Conservation (phyloP, 306 rosid species). For the Canavalia gladiata region DNA sequence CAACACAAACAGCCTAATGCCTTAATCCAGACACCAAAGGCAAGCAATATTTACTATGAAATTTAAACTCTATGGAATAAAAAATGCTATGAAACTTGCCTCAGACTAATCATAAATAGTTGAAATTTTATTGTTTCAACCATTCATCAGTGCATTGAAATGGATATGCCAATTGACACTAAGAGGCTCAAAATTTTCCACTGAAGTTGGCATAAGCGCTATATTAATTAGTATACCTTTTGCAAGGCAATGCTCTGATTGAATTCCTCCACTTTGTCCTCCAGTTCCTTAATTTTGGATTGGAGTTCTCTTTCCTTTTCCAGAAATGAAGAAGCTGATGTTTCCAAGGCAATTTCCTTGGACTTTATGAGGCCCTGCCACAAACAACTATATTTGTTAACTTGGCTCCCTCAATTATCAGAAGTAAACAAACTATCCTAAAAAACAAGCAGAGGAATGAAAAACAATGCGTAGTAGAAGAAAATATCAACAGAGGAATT, state of each 20-base stretch:
- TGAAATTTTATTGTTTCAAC: slow-evolving; percentile 31
- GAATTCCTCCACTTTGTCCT: slow-evolving; percentile 68
- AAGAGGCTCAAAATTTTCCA: slow-evolving; percentile 20
- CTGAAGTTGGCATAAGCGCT: background rate
- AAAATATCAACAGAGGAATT: slow-evolving; percentile 34
- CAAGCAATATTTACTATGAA: background rate
- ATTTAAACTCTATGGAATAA: slow-evolving; percentile 32
- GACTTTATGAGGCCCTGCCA: slow-evolving; percentile 71
- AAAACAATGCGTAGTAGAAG: slow-evolving; percentile 9
- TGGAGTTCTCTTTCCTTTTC: slow-evolving; percentile 81
- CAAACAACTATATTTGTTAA: slow-evolving; percentile 28
- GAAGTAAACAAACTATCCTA: slow-evolving; percentile 28
- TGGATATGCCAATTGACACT: slow-evolving; percentile 24
- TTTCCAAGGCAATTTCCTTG: slow-evolving; percentile 79
- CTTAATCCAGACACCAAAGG: slow-evolving; percentile 24
- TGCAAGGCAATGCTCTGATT: slow-evolving; percentile 59
- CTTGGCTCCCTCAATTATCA: slow-evolving; percentile 1
- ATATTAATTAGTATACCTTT: slow-evolving; percentile 57
- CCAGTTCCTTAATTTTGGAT: slow-evolving; percentile 74
- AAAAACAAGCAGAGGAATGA: slow-evolving; percentile 40
- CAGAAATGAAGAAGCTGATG: slow-evolving; percentile 64
- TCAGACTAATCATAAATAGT: background rate
- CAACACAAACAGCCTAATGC: slow-evolving; percentile 14
- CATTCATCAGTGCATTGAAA: slow-evolving; percentile 16
- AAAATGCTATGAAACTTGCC: slow-evolving; percentile 20